Conservation (phyloP, 2,329 filamentous ascomycete species). For the Xylariaceae sp. region DNA sequence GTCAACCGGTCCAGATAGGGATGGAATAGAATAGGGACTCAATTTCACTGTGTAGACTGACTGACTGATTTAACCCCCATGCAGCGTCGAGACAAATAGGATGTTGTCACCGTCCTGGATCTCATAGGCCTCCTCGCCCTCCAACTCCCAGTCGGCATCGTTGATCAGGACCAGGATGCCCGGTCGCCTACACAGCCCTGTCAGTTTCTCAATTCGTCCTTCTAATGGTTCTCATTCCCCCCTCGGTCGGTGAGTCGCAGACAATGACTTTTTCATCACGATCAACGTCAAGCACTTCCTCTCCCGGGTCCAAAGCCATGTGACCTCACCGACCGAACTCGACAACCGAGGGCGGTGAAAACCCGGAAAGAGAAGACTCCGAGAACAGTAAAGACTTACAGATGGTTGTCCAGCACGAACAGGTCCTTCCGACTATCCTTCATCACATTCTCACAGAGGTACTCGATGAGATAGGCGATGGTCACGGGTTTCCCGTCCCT, state of each 20-base stretch:
- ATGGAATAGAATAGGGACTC: background rate
- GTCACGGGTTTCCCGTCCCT: conserved; percentile 57
- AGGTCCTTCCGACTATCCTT: conserved; percentile 79
- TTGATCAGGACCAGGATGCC: conserved; percentile 96
- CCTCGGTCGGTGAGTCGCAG: conserved; percentile 18
- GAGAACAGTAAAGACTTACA: conserved; percentile 56
- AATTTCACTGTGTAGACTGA: background rate
- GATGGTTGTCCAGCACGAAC: conserved; percentile 79
- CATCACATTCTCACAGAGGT: conserved; percentile 80
- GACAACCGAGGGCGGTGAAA: conserved; percentile 1
- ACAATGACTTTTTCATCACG: conserved; percentile 3
- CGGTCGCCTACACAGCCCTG: conserved; percentile 60
- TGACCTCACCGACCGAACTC: background rate
- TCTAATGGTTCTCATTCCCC: background rate
- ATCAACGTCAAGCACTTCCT: background rate
- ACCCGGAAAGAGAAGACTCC: background rate
- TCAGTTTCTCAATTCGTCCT: conserved; percentile 17
- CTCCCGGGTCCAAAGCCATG: background rate
- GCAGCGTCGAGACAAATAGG: conserved; percentile 91
- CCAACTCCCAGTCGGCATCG: conserved; percentile 96
- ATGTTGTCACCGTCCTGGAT: conserved; percentile 79
- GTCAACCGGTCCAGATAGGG: background rate
- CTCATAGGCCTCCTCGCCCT: conserved; percentile 88
- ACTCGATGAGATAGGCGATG: conserved; percentile 68
- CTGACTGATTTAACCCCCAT: conserved; percentile 64